phyloP scores from a whole-genome alignment of 768 basidiomycete species.

The Pisolithus albus region DNA sequence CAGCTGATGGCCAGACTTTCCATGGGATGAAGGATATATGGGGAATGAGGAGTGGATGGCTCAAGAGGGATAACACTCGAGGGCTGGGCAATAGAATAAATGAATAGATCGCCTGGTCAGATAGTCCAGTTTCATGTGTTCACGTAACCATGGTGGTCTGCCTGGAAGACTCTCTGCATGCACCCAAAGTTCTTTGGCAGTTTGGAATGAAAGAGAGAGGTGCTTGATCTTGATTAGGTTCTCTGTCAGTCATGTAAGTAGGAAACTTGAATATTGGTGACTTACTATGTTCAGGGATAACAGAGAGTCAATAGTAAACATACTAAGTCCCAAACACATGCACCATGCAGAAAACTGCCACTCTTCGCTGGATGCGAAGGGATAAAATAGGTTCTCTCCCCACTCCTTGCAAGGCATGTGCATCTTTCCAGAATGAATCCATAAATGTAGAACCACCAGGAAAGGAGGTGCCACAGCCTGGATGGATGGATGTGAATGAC shows the following conservation, averaged over 20 bases:
- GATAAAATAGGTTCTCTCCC: neutral
- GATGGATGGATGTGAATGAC: neutral
- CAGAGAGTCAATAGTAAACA: conserved; percentile 2
- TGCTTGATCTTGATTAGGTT: neutral
- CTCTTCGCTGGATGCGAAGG: conserved; percentile 1
- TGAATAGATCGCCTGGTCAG: too few species aligned
- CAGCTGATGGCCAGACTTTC: conserved; percentile 8
- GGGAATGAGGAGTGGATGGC: conserved; percentile 19
- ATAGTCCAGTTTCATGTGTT: conserved; percentile 10
- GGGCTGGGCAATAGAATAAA: conserved; percentile 23
- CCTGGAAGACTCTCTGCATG: conserved; percentile 18
- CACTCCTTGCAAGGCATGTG: neutral
- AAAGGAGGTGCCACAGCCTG: neutral
- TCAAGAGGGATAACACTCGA: conserved; percentile 24
- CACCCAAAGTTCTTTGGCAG: conserved; percentile 22
- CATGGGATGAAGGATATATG: conserved; percentile 17
- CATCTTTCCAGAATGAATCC: neutral
- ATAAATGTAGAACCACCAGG: neutral
- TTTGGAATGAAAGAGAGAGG: conserved; percentile 17
- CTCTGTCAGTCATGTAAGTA: neutral
- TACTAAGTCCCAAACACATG: conserved; percentile 2
- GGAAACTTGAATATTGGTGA: neutral
- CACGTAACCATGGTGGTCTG: conserved; percentile 16
- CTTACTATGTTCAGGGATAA: neutral
- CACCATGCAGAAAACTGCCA: conserved; percentile 4